A percentile compares a stretch with the other conserved stretches of the same genome.
These are phyloP conservation scores for Yarrowia yakushimensis DNA, from an alignment of 805 yeast genomes.

Conservation along the genomic window DNA sequence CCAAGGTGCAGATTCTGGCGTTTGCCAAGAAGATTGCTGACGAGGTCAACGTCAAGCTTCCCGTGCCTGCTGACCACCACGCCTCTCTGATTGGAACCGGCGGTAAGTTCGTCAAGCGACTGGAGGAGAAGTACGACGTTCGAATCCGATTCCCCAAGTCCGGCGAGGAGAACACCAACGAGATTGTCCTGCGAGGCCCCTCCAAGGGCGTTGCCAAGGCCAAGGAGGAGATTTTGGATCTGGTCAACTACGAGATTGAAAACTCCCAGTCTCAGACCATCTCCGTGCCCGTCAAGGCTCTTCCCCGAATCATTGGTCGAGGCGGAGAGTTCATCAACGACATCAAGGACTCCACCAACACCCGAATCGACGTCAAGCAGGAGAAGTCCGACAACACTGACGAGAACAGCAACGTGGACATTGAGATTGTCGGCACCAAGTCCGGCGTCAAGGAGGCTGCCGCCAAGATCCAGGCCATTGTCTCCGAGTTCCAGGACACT, in stretches of 20 bases:
- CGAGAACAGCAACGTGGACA: conserved; percentile 47
- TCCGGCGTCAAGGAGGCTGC: conserved; percentile 66
- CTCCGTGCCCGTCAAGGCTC: conserved; percentile 65
- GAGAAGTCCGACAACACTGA: conserved; percentile 40
- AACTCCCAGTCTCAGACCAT: conserved; percentile 69
- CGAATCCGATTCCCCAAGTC: conserved; percentile 54
- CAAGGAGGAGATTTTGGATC: conserved; percentile 75
- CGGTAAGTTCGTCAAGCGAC: conserved; percentile 75
- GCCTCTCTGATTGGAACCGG: conserved; percentile 77
- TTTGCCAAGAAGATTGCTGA: conserved; percentile 78
- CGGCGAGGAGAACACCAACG: conserved; percentile 42
- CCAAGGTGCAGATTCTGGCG: conserved; percentile 54
- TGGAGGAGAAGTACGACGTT: conserved; percentile 85
- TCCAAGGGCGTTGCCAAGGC: conserved; percentile 84
- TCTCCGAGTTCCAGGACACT: conserved; percentile 60
- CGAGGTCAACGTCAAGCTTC: conserved; percentile 60
- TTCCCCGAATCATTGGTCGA: conserved; percentile 86
- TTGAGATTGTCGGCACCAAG: conserved; percentile 76
- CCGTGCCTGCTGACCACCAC: conserved; percentile 75
- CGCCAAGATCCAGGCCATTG: conserved; percentile 60
- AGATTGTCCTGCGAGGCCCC: conserved; percentile 78
- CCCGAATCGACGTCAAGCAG: conserved; percentile 42
- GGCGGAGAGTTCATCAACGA: conserved; percentile 79
- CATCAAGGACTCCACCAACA: conserved; percentile 64
- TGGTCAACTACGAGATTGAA: conserved; percentile 80